These are phyloP conservation scores for Candida yuanshanica DNA, from an alignment of 805 yeast genomes.

Conservation along the genomic window DNA sequence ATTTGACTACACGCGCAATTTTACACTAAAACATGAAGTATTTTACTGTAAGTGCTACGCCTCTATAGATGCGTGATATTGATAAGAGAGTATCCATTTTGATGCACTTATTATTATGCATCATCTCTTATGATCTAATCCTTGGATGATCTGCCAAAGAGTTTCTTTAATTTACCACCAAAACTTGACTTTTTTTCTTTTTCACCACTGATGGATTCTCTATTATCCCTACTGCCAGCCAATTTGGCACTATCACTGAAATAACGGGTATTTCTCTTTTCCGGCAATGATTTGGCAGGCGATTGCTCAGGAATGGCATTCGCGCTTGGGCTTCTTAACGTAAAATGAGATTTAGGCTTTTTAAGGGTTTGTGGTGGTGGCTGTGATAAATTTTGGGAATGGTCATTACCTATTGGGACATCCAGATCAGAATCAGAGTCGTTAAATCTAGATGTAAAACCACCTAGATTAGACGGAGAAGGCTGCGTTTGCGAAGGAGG, in stretches of 20 bases:
- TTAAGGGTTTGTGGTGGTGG: conserved; percentile 18
- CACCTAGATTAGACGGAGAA: conserved; percentile 7
- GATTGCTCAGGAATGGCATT: conserved; percentile 13
- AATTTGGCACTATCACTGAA: conserved; percentile 25
- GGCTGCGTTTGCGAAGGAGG: conserved; percentile 5
- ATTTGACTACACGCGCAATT: no score
- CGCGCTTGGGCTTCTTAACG: conserved; percentile 25
- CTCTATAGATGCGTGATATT: no score
- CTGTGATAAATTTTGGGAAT: not conserved
- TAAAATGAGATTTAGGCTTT: conserved; percentile 21
- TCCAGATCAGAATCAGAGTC: conserved; percentile 62
- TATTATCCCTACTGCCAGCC: no score
- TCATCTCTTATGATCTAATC: not conserved
- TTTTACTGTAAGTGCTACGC: no score
- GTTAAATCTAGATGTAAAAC: conserved; percentile 48
- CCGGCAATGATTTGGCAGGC: conserved; percentile 24
- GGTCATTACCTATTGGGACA: conserved; percentile 12
- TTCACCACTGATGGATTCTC: conserved; percentile 1
- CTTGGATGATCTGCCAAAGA: conserved; percentile 31
- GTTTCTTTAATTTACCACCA: conserved; percentile 33
- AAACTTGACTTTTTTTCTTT: conserved; percentile 27
- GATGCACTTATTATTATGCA: not conserved
- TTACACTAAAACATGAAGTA: no score
- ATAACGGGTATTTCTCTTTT: conserved; percentile 21
- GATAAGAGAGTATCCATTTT: not conserved